Evolutionary conservation across 2,329 filamentous ascomycete genomes (phyloP).

Genomic region (Blastomyces parvus): DNA sequence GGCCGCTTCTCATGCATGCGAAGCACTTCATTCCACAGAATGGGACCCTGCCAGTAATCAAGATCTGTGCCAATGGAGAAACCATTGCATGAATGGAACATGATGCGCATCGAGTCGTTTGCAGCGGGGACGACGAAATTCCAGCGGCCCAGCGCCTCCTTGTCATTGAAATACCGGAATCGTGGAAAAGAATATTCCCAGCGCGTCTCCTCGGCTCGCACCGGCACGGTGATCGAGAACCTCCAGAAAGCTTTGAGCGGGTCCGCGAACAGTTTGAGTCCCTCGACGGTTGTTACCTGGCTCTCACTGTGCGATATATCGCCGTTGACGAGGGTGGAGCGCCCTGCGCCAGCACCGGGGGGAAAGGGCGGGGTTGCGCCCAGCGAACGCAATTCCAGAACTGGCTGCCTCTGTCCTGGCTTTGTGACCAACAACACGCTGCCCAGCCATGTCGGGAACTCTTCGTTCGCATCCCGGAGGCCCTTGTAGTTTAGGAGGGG

Average conservation of each 20-base stretch:
- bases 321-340: conserved; percentile 11
- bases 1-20: conserved; percentile 50
- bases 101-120: conserved; percentile 57
- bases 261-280: conserved; percentile 53
- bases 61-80: conserved; percentile 58
- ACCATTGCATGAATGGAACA: conserved; percentile 62
- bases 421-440: conserved; percentile 76
- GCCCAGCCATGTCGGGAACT: conserved; percentile 56
- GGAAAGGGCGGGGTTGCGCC: conserved; percentile 15
- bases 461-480: conserved; percentile 30
- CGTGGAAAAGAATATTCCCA: conserved; percentile 70
- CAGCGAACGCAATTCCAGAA: conserved; percentile 43
- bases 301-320: conserved; percentile 9
- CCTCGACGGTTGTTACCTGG: conserved; percentile 30
- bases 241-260: conserved; percentile 50
- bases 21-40: conserved; percentile 56
- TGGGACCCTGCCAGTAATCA: conserved; percentile 52
- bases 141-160: conserved; percentile 45
- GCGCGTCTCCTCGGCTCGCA: conserved; percentile 60
- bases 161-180: conserved; percentile 51
- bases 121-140: conserved; percentile 50
- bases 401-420: conserved; percentile 54
- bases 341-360: not conserved
- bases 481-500: conserved; percentile 43
- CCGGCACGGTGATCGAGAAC: conserved; percentile 52